Conservation (phyloP, 495 filamentous ascomycete species). For the Podospora australis region DNA sequence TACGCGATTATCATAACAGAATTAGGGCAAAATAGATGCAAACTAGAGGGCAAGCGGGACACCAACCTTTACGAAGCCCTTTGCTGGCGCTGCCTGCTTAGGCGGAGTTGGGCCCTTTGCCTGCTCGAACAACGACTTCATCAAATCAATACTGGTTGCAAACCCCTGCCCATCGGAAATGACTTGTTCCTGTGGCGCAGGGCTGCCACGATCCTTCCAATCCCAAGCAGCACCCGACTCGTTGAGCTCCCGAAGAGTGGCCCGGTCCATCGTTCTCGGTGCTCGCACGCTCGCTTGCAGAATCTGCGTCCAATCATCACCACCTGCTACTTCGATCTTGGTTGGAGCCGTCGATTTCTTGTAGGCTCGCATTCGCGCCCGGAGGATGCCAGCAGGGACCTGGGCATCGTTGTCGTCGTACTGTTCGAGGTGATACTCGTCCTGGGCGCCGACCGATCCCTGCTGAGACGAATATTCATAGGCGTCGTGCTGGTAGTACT, state of each 20-base stretch:
- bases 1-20: too few relatives aligned
- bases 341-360: slow-evolving; percentile 53
- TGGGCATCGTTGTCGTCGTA: slow-evolving; percentile 31
- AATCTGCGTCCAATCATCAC: slow-evolving; percentile 82
- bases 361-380: slow-evolving; percentile 49
- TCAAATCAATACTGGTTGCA: slow-evolving; percentile 76
- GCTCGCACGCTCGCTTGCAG: slow-evolving; percentile 88
- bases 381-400: slow-evolving; percentile 47
- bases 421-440: slow-evolving; percentile 30
- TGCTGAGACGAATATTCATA: slow-evolving; percentile 24
- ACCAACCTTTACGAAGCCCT: slow-evolving; percentile 44
- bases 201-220: slow-evolving; percentile 29
- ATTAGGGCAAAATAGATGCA: slow-evolving; percentile 37
- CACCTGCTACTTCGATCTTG: slow-evolving; percentile 50
- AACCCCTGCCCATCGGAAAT: slow-evolving; percentile 53
- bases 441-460: slow-evolving; percentile 39
- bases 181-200: slow-evolving; percentile 27
- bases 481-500: slow-evolving; percentile 39
- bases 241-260: slow-evolving; percentile 41
- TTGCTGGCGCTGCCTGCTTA: slow-evolving; percentile 32
- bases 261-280: slow-evolving; percentile 69
- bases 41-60: slow-evolving; percentile 65
- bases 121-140: slow-evolving; percentile 79
- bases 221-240: slow-evolving; percentile 37
- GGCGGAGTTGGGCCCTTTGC: slow-evolving; percentile 43